phyloP scores from a whole-genome alignment of 2,329 filamentous ascomycete species.

The Ustulina deusta region DNA sequence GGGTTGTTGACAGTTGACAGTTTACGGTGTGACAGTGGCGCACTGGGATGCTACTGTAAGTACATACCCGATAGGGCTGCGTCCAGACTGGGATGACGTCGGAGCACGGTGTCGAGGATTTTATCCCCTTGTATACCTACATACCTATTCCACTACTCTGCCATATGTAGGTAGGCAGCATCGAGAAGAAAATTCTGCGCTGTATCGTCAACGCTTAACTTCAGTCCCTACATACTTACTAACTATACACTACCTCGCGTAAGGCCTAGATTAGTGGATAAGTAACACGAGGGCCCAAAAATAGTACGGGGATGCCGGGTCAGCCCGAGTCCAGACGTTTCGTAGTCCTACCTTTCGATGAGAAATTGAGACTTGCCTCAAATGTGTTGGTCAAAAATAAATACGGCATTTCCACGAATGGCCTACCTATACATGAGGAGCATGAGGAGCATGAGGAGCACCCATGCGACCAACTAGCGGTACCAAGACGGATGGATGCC shows the following conservation, averaged over 20 bases:
- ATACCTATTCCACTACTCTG: too few species aligned
- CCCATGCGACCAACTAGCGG: neutral
- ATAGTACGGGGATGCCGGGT: slow-evolving; percentile 30
- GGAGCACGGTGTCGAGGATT: neutral
- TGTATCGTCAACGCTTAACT: too few species aligned
- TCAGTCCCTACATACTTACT: too few species aligned
- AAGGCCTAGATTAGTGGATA: neutral
- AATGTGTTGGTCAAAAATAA: neutral
- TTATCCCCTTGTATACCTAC: neutral
- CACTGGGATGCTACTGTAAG: neutral
- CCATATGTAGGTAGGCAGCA: too few species aligned
- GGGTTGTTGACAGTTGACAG: neutral
- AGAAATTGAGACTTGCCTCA: slow-evolving; percentile 8
- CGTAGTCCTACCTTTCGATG: too few species aligned
- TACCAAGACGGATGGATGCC: neutral
- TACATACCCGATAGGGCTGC: slow-evolving; percentile 3
- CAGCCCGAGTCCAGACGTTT: slow-evolving; percentile 11
- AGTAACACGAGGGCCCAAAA: slow-evolving; percentile 32
- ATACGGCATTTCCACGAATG: neutral
- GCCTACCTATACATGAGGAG: too few species aligned
- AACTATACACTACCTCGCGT: neutral
- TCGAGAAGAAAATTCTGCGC: neutral
- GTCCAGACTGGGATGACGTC: neutral
- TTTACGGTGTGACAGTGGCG: neutral
- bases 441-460: neutral